Base-by-base conservation (phyloP, 495 filamentous ascomycete genomes). In the Penicillium canescens region DNA sequence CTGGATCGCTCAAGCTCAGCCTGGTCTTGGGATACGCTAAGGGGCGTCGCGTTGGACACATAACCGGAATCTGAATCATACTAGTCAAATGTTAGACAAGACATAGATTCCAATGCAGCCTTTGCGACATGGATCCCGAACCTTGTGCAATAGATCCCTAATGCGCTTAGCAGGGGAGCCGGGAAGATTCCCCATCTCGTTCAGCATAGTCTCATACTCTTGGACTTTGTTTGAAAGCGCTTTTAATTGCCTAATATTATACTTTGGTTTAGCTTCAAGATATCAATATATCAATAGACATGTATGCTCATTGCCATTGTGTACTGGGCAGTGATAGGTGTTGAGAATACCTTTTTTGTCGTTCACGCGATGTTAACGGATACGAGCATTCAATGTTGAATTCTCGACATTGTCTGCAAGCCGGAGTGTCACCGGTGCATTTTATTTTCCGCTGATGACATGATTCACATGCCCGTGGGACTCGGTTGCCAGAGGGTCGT, bases 381-480 rank as follows among this genome's bases (percentile, higher is more conserved):
- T 85, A 86, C 7, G 63, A 50, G 55, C 83, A 86, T 26, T 12
- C 26, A 18, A 75, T 56, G 39, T 67, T 66, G 40, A 78, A 72
- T 46, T 82, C 78, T 50, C 68, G 64, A 52, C 83, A 86, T 60
- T 82, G 78, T 46, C 72, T 68, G 60, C 83, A 86, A 16, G 67
- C 51, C 10, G 83, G 83, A 20, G 69, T 70, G 34, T 75, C 75
- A 26, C 82, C 82, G 54, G 73, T 80, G 62, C 82, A 84, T 62
- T 84, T 85, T 39, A 76, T 80, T 55, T 86, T 86, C 33, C 87
- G 74, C 57, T 85, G 80, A 31, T 85, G 69, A 68, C 87, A 90
- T 13, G 86, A 83, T 78, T 86, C 86, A 59, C 87, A 90, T 10
- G 87, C 87, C 51, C 76, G 65, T 18, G 68, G 68, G 16, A 79